Percentiles rank a stretch among this genome's conserved stretches.
These are phyloP conservation scores for Macadamia tetraphylla DNA, from an alignment of 164 flowering plant genomes.

Conservation along the genomic window DNA sequence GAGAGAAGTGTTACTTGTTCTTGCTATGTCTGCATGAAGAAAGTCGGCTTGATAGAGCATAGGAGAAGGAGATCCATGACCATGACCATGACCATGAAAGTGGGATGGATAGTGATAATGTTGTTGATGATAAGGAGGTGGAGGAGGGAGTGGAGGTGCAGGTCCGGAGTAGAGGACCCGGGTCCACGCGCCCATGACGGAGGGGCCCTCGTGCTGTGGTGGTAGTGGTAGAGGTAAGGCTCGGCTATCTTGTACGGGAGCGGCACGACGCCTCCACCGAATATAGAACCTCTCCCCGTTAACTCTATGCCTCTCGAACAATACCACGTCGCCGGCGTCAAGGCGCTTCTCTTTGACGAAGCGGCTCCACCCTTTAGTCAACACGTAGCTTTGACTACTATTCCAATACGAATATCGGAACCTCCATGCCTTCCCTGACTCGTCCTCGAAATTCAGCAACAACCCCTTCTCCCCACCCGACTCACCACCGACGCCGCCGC, in stretches of 20 bases:
- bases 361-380: slow-evolving; percentile 95
- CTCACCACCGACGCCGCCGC: slow-evolving; percentile 31
- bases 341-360: slow-evolving; percentile 82
- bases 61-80: neutral
- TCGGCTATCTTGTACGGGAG: slow-evolving; percentile 15
- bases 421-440: slow-evolving; percentile 65
- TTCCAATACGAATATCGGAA: slow-evolving; percentile 94
- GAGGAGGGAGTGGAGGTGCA: too few species aligned
- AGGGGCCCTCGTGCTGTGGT: slow-evolving; percentile 2
- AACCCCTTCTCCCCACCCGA: slow-evolving; percentile 46
- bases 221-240: neutral
- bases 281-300: slow-evolving; percentile 42
- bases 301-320: slow-evolving; percentile 39
- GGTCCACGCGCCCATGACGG: slow-evolving; percentile 19
- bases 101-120: slow-evolving; percentile 34
- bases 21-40: slow-evolving; percentile 49
- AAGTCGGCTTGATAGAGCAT: slow-evolving; percentile 36
- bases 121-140: too few species aligned
- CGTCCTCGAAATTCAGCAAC: slow-evolving; percentile 77
- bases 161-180: slow-evolving; percentile 22
- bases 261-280: slow-evolving; percentile 57
- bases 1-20: neutral
- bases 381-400: slow-evolving; percentile 91
- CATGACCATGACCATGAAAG: neutral
- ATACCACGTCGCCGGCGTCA: slow-evolving; percentile 82